phyloP scores from a whole-genome alignment of 345 rosid genomes.

The Cochlearia excelsa region DNA sequence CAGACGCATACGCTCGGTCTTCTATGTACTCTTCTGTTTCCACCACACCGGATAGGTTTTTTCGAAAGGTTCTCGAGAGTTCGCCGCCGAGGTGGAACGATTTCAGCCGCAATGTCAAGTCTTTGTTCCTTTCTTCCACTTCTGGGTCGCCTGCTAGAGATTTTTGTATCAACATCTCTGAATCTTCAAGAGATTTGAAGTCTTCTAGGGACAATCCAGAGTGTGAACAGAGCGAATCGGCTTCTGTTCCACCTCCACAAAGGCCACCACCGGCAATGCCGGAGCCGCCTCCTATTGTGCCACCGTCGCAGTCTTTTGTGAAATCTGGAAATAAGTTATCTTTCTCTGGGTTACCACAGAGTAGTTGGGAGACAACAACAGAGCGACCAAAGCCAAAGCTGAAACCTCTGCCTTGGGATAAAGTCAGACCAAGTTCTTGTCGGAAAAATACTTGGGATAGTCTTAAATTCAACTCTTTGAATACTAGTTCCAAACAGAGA shows the following conservation, averaged over 20 bases:
- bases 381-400: constrained; percentile 63
- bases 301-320: constrained; percentile 69
- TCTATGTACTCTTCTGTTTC: constrained; percentile 41
- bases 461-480: constrained; percentile 62
- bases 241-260: constrained; percentile 33
- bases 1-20: constrained; percentile 34
- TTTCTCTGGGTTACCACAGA: constrained; percentile 39
- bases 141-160: constrained; percentile 38
- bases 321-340: constrained; percentile 34
- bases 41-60: constrained; percentile 40
- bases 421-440: constrained; percentile 80
- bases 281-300: constrained; percentile 55
- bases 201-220: constrained; percentile 34
- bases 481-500: constrained; percentile 43
- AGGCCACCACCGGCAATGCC: constrained; percentile 42
- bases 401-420: constrained; percentile 97
- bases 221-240: constrained; percentile 25
- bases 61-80: constrained; percentile 25
- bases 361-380: constrained; percentile 46
- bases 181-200: constrained; percentile 31
- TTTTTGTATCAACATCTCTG: constrained; percentile 33
- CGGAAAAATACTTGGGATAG: constrained; percentile 95
- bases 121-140: constrained; percentile 38
- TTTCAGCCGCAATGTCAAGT: constrained; percentile 36
- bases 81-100: constrained; percentile 37